Conservation (phyloP, 768 basidiomycete genomes). For the Rhizopogon sp. region DNA sequence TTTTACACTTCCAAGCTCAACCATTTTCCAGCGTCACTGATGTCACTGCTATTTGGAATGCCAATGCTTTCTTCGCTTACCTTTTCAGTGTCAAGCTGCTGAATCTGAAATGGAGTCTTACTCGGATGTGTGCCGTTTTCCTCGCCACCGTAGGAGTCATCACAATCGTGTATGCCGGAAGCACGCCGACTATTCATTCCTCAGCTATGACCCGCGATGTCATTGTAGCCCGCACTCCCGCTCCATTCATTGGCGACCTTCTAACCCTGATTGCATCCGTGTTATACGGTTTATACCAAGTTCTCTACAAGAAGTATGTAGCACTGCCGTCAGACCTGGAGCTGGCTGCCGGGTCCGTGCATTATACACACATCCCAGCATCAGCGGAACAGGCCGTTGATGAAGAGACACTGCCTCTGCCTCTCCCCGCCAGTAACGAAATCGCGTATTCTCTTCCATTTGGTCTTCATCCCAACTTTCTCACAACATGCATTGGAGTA, state of each 20-base stretch:
- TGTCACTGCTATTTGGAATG: constrained; percentile 86
- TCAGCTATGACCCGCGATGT: background rate
- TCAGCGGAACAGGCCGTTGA: constrained; percentile 27
- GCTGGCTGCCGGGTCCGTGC: constrained; percentile 28
- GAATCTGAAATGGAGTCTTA: constrained; percentile 54
- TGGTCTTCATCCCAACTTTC: constrained; percentile 77
- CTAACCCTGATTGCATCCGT: constrained; percentile 71
- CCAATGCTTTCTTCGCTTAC: constrained; percentile 90
- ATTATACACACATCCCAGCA: constrained; percentile 42
- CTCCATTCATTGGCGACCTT: constrained; percentile 68
- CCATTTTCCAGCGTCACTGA: constrained; percentile 59
- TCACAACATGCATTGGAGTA: constrained; percentile 78
- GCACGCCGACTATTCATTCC: constrained; percentile 20
- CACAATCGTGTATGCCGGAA: constrained; percentile 79
- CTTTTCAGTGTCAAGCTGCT: constrained; percentile 74
- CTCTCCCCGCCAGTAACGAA: constrained; percentile 20
- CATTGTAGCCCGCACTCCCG: constrained; percentile 22
- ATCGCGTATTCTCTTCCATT: constrained; percentile 64
- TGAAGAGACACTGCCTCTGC: constrained; percentile 11
- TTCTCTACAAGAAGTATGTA: constrained; percentile 77
- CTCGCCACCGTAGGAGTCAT: constrained; percentile 80
- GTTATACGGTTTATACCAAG: constrained; percentile 74
- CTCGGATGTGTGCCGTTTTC: constrained; percentile 64
- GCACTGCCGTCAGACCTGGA: constrained; percentile 67
- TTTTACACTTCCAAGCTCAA: constrained; percentile 4